A percentile compares a stretch with the other conserved stretches of the same genome.
phyloP scores from a whole-genome alignment of 208 protist genomes.

The Leishmania tarentolae region DNA sequence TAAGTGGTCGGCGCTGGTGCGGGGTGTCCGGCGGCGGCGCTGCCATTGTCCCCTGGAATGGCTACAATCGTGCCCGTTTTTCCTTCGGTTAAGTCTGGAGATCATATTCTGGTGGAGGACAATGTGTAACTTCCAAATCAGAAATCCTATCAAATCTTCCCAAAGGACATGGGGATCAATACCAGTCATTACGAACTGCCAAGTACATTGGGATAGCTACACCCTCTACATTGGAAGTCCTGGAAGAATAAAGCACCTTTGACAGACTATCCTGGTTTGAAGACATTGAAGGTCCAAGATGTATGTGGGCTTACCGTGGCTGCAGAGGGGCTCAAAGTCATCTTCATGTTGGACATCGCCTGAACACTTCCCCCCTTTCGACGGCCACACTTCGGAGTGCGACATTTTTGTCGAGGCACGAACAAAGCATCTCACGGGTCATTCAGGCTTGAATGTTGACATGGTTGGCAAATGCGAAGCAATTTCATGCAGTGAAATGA shows the following conservation, averaged over 20 bases:
- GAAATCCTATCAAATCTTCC: constrained; percentile 16
- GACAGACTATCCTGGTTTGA: constrained; percentile 22
- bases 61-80: constrained; percentile 19
- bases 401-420: constrained; percentile 26
- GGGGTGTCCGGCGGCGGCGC: constrained; percentile 29
- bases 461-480: constrained; percentile 10
- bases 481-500: constrained; percentile 5
- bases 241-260: constrained; percentile 15
- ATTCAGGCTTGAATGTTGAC: constrained; percentile 23
- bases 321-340: constrained; percentile 11
- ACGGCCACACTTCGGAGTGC: constrained; percentile 15
- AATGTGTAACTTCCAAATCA: constrained; percentile 19
- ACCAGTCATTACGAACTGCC: constrained; percentile 18
- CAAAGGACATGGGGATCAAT: constrained; percentile 12
- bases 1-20: constrained; percentile 32
- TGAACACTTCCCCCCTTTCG: constrained; percentile 24
- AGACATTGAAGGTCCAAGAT: constrained; percentile 36
- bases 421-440: constrained; percentile 23
- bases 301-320: constrained; percentile 20
- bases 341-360: constrained; percentile 28
- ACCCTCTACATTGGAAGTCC: constrained; percentile 8
- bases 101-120: constrained; percentile 25
- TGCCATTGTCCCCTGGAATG: constrained; percentile 31
- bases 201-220: constrained; percentile 20
- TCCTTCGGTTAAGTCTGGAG: constrained; percentile 13